Percentiles rank a stretch among this genome's conserved stretches.
These are phyloP conservation scores for Clonostachys byssicola DNA, from an alignment of 2,329 filamentous ascomycete genomes.

Conservation along the genomic window DNA sequence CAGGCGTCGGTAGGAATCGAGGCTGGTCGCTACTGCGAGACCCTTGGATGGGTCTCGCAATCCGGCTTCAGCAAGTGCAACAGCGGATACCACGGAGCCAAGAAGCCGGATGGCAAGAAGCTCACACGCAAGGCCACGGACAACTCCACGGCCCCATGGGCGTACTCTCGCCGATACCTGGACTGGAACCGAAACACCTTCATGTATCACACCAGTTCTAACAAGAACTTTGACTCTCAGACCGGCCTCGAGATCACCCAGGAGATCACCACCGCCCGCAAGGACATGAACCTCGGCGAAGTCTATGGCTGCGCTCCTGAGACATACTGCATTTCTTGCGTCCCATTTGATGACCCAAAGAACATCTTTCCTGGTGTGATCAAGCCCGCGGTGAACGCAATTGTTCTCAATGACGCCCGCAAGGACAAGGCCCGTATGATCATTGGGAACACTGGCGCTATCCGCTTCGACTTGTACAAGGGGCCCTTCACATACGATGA, in stretches of 20 bases:
- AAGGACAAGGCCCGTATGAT: conserved; percentile 47
- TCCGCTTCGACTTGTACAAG: conserved; percentile 59
- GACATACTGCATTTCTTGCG: conserved; percentile 54
- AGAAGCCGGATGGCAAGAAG: conserved; percentile 29
- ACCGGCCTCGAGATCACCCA: conserved; percentile 39
- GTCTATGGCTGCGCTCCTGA: conserved; percentile 57
- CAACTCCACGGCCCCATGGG: conserved; percentile 28
- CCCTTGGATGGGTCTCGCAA: conserved; percentile 63
- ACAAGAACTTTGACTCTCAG: conserved; percentile 44
- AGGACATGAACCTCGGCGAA: conserved; percentile 48
- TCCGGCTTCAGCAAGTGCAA: conserved; percentile 47
- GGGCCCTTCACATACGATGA: conserved; percentile 55
- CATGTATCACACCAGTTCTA: conserved; percentile 54
- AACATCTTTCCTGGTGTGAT: conserved; percentile 51
- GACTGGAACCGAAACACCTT: conserved; percentile 68
- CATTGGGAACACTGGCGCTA: conserved; percentile 55
- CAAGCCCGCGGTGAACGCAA: conserved; percentile 40
- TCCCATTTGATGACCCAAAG: conserved; percentile 42
- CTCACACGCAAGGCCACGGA: conserved; percentile 31
- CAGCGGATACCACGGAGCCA: conserved; percentile 30
- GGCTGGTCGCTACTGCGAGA: conserved; percentile 64
- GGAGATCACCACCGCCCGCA: conserved; percentile 44
- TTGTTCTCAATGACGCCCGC: conserved; percentile 48
- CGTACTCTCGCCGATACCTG: conserved; percentile 57
- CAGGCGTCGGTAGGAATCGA: conserved; percentile 57